These are phyloP conservation scores for Gnaphalium uliginosum DNA, from an alignment of 129 eudicot species.

Conservation along the genomic window DNA sequence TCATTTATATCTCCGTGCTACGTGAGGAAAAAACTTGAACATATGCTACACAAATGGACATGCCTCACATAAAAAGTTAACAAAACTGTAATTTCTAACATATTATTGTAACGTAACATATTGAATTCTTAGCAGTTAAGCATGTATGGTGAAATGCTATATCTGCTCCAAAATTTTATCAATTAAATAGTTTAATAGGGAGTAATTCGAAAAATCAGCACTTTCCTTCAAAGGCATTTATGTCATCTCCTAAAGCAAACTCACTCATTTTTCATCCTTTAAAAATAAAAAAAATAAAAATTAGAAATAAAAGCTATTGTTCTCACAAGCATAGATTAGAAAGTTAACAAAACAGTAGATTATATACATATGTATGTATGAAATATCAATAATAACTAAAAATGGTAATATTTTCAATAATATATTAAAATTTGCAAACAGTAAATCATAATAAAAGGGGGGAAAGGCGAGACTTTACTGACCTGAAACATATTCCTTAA, in stretches of 20 bases:
- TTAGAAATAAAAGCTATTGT: too few species aligned
- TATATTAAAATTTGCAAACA: background rate
- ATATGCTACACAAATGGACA: background rate
- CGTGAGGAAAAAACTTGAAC: background rate
- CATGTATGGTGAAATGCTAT: background rate
- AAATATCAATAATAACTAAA: too few species aligned
- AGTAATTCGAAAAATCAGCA: too few species aligned
- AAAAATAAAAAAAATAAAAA: too few species aligned
- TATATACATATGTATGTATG: too few species aligned
- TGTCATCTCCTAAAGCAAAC: background rate
- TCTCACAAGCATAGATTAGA: too few species aligned
- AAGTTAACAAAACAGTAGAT: too few species aligned
- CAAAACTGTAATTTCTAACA: background rate
- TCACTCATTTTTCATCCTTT: too few species aligned
- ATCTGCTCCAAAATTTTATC: background rate
- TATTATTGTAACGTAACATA: background rate
- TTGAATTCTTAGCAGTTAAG: background rate
- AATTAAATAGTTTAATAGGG: too few species aligned
- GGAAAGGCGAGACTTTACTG: conserved; percentile 14
- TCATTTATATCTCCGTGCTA: background rate
- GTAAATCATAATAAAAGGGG: background rate
- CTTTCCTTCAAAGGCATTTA: background rate
- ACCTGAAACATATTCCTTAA: conserved; percentile 39
- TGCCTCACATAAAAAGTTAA: background rate
- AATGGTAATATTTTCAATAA: too few species aligned